Evolutionary conservation across 768 basidiomycete genomes (phyloP).

Genomic region (Daedaleopsis sinensis): DNA sequence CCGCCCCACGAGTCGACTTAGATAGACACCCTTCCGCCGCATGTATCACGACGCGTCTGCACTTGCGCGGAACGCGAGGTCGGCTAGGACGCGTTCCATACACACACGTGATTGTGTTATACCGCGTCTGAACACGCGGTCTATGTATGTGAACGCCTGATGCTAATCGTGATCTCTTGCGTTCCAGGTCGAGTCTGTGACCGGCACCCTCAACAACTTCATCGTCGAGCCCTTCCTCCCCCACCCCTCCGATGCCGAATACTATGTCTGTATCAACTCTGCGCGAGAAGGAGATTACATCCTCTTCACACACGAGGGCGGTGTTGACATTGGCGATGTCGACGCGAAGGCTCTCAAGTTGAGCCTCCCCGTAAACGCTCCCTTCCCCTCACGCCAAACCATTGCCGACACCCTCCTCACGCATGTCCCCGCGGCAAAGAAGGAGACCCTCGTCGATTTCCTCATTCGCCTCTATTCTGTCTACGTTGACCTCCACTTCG

Average conservation of each 20-base stretch:
- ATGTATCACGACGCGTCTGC: constrained; percentile 14
- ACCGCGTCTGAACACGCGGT: not conserved
- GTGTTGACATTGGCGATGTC: constrained; percentile 98
- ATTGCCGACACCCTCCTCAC: constrained; percentile 78
- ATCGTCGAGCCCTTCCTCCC: constrained; percentile 99
- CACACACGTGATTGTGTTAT: constrained; percentile 11
- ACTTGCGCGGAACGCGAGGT: constrained; percentile 9
- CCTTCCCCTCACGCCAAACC: constrained; percentile 81
- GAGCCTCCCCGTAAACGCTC: constrained; percentile 71
- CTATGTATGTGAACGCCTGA: not conserved
- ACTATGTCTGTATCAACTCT: constrained; percentile 98
- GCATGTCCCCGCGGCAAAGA: constrained; percentile 83
- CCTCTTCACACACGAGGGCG: constrained; percentile 98
- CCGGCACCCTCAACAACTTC: constrained; percentile 96
- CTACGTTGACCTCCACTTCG: constrained; percentile 98
- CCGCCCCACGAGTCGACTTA: not conserved
- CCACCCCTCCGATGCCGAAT: constrained; percentile 91
- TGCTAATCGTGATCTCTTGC: constrained; percentile 21
- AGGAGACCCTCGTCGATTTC: constrained; percentile 94
- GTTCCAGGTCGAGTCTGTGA: constrained; percentile 83
- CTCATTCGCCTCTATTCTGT: constrained; percentile 93
- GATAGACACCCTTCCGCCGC: not conserved
- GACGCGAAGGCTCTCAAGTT: constrained; percentile 95
- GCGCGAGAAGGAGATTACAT: constrained; percentile 93
- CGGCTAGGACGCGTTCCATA: constrained; percentile 11